Percentiles rank a stretch among this genome's conserved stretches.
Conservation (phyloP, 2,329 filamentous ascomycete species). For the Lecanosticta acicola region DNA sequence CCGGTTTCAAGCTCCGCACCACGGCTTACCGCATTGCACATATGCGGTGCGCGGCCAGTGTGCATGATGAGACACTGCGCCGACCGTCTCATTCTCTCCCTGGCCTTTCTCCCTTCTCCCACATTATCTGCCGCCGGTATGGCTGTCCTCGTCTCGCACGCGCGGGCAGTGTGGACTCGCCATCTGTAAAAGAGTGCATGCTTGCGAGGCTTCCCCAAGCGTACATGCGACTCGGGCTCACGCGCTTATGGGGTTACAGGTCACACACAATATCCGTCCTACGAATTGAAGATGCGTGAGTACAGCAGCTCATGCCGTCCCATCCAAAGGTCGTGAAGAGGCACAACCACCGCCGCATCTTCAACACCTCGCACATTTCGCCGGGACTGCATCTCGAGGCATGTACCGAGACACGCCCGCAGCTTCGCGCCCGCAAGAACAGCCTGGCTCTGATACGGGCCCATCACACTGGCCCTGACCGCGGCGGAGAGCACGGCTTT, state of each 20-base stretch:
- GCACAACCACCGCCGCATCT: slow-evolving; percentile 68
- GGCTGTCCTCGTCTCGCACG: too few species aligned
- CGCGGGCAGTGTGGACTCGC: too few species aligned
- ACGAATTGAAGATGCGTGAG: slow-evolving; percentile 78
- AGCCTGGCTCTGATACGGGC: slow-evolving; percentile 73
- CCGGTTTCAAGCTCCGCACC: too few species aligned
- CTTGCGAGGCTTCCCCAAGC: too few species aligned
- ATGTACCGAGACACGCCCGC: slow-evolving; percentile 51
- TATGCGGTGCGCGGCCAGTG: too few species aligned
- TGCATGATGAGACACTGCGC: too few species aligned
- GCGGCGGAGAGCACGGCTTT: slow-evolving; percentile 72
- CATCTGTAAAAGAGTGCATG: too few species aligned
- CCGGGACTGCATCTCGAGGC: slow-evolving; percentile 56
- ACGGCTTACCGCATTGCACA: too few species aligned
- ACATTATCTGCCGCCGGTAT: too few species aligned
- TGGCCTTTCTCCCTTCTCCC: too few species aligned
- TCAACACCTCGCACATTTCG: slow-evolving; percentile 36
- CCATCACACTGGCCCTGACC: slow-evolving; percentile 70
- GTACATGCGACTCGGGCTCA: too few species aligned
- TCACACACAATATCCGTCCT: slow-evolving; percentile 32
- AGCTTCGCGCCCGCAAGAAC: slow-evolving; percentile 59
- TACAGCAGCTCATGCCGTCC: slow-evolving; percentile 78
- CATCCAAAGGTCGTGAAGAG: slow-evolving; percentile 75
- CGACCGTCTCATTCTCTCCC: too few species aligned
- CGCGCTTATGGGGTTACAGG: background rate